Evolutionary conservation across 768 basidiomycete species (phyloP), one percentile per base, ranked within the genome.

Genomic region (Xanthoconium purpureum): DNA sequence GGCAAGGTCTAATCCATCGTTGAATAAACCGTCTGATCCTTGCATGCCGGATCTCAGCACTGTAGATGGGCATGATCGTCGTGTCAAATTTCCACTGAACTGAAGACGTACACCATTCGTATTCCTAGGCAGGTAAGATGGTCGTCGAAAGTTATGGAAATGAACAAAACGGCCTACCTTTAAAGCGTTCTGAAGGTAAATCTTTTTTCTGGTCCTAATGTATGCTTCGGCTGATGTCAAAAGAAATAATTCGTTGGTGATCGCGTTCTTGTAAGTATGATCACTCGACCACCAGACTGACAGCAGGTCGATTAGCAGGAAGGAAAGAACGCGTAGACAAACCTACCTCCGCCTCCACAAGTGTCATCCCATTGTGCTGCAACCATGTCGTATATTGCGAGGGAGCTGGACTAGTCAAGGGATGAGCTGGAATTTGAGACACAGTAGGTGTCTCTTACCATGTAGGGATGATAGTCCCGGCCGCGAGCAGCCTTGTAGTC

Each of bases 191-290:
- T 70, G 66, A 33, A 83, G 74, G 61, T 77, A 84, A 1, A 71
- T 66, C 28, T 67, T 61, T 42, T 75, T 73, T 2, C 66, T 52
- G 38, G 67, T 73, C 45, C 58, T 70, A 35, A 77, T 59, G 59
- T 77, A 82, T 9, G 78, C 82, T 30, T 67, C 57, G 3, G 82
- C 81, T 4, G 82, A 83, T 7, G 76, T 73, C 35, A 78, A 66
- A 15, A 84, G 69, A 70, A 82, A 84, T 11, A 84, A 73, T 53
- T 83, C 74, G 59, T 84, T 84, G n/a, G 82, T 84, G 55, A 84
- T 77, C 11, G 82, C 80, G 51, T 84, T 83, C 70, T 84, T 84
- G 72, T 84, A 84, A 0, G 74, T 77, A 59, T 79, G 78, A 18
- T 72, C 80, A 15, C 74, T 74, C 10, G 79, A 80, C 83, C 82